phyloP scores from a whole-genome alignment of 2,329 filamentous ascomycete species.

The Leptosphaerulina australis region DNA sequence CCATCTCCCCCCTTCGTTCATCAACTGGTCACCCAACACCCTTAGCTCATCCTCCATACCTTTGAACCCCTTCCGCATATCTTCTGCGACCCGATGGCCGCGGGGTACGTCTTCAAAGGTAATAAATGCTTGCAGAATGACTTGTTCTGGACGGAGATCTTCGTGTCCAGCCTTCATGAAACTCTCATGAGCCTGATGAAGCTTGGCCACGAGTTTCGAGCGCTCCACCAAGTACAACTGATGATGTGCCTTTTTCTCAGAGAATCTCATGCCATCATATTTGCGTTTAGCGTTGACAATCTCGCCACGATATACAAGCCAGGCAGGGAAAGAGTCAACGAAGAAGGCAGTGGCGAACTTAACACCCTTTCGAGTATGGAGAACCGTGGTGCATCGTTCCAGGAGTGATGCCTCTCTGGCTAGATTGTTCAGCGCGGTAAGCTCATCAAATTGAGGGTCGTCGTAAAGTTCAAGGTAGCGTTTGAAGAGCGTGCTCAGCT shows the following conservation, averaged over 20 bases:
- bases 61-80: background rate
- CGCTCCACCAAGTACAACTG: conserved; percentile 6
- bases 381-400: background rate
- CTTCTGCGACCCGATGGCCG: background rate
- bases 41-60: conserved; percentile 7
- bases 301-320: conserved; percentile 1
- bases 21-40: background rate
- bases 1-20: conserved; percentile 1
- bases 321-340: conserved; percentile 3
- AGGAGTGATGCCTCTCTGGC: background rate
- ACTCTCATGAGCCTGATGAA: background rate
- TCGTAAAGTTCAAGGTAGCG: conserved; percentile 5
- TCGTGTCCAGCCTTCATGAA: conserved; percentile 1
- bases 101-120: background rate
- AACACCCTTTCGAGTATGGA: background rate
- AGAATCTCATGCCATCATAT: background rate
- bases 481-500: conserved; percentile 6
- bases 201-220: conserved; percentile 3
- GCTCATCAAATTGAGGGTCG: conserved; percentile 7
- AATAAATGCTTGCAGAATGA: background rate
- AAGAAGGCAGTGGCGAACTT: conserved; percentile 2
- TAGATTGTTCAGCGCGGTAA: conserved; percentile 1
- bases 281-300: conserved; percentile 1
- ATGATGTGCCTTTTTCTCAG: background rate
- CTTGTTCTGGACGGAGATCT: conserved; percentile 5